Evolutionary conservation across 768 basidiomycete genomes (phyloP), one percentile per base, ranked within the genome.

Genomic region (Pulveroboletus sp.): DNA sequence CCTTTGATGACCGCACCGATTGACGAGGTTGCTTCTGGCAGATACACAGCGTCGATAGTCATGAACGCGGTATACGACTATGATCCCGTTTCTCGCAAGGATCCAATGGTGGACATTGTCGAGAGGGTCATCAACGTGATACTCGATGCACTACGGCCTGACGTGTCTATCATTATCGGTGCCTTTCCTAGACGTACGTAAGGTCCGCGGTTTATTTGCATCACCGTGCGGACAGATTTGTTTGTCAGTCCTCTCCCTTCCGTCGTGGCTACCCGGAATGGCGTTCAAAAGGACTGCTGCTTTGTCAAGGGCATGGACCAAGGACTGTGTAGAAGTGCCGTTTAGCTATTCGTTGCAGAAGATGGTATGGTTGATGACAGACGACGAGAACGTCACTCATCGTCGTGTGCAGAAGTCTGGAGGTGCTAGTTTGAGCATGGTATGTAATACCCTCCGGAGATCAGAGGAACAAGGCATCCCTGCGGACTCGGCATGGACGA

Each of bases 191-290:
- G 30, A 38, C 26, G 49, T 58, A 31, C 57, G 49, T 45, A n/a
- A 21, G 35, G 32, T 24, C 32, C 21, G 17, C 17, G 30, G 15
- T 18, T 1, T n/a, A 14, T 46, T 36, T 27, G n/a, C 32, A 6
- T 3, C 14, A 5, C 1, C 8, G 1, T 10, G 17, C 32, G 47
- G 14, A 49, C 24, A 24, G 1, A 3, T 31, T 39, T 28, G 26
- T 10, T 10, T 50, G 21, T 21, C 21, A 21, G 21, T 21, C 21
- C 21, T 21, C 21, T 21, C 10, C 32, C 49, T 59, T 24, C 51
- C 50, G 8, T 50, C 51, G 14, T 56, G 57, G 54, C 8, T 59
- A 3, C 51, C 49, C 21, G 53, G 53, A 8, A 59, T 56, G 57
- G 44, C 32, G 1, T 50, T 52, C 46, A 55, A 55, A 18, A 28